Percentiles rank a stretch among this genome's conserved stretches.
Evolutionary conservation across 306 rosid genomes (phyloP).

Genomic region (Abrus precatorius): DNA sequence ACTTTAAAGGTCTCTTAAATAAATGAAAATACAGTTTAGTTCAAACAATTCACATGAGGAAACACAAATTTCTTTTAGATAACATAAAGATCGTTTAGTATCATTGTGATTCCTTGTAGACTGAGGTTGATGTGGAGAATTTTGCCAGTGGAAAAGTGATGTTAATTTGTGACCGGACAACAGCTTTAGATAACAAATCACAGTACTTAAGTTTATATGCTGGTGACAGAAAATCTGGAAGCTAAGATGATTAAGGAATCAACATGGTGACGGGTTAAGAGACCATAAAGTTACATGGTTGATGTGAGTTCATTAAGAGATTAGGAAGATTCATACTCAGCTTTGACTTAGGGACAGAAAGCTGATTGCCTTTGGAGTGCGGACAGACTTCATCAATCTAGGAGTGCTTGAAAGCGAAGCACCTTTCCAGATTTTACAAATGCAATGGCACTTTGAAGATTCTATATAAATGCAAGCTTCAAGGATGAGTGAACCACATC

Average conservation of each 20-base stretch:
- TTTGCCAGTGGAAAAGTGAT: slow-evolving; percentile 12
- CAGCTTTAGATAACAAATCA: slow-evolving; percentile 22
- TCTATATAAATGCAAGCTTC: slow-evolving; percentile 38
- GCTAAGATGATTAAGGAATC: slow-evolving; percentile 39
- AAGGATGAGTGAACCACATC: neutral
- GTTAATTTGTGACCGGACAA: slow-evolving; percentile 2
- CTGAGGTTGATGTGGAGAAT: neutral
- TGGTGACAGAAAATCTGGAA: slow-evolving; percentile 24
- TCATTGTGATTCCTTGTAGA: neutral
- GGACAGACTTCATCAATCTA: slow-evolving; percentile 37
- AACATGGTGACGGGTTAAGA: slow-evolving; percentile 30
- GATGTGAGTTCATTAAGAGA: slow-evolving; percentile 18
- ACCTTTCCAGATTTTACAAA: slow-evolving; percentile 46
- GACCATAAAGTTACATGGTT: slow-evolving; percentile 35
- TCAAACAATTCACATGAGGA: neutral
- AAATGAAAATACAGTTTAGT: neutral
- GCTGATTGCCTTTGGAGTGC: slow-evolving; percentile 53
- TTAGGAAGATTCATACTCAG: slow-evolving; percentile 18
- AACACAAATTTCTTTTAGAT: neutral
- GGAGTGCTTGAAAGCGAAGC: slow-evolving; percentile 47
- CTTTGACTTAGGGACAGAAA: slow-evolving; percentile 52
- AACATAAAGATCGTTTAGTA: slow-evolving; percentile 14
- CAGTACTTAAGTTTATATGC: slow-evolving; percentile 28
- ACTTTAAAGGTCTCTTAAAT: neutral
- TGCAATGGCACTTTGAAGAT: slow-evolving; percentile 40